A percentile compares a stretch with the other conserved stretches of the same genome.
Conservation (phyloP, 164 flowering plant species). For the grape (Vitis vinifera) region ASM3070453v1 NC_081808.1:2747501-2748000, state of each 20-base stretch:
- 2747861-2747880: slow-evolving; percentile 4
- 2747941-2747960: slow-evolving; percentile 89
- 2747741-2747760: background rate
- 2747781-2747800: slow-evolving; percentile 51
- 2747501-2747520: slow-evolving; percentile 86
- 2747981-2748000: slow-evolving; percentile 52
- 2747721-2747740: background rate
- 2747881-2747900: background rate
- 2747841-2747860: slow-evolving; percentile 1
- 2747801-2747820: slow-evolving; percentile 78
- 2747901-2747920: slow-evolving; percentile 24
- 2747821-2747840: slow-evolving; percentile 92
- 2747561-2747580: slow-evolving; percentile 86
- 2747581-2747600: slow-evolving; percentile 54
- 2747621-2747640: too few relatives aligned
- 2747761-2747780: background rate
- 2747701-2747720: too few relatives aligned
- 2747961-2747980: slow-evolving; percentile 92
- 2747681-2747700: too few relatives aligned
- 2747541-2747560: slow-evolving; percentile 88
- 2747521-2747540: slow-evolving; percentile 91
- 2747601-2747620: background rate
- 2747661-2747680: too few relatives aligned
- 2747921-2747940: slow-evolving; percentile 99
- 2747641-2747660: too few relatives aligned